Percentiles rank a stretch among this genome's conserved stretches.
phyloP scores from a whole-genome alignment of 2,329 filamentous ascomycete species.

The Chaetomium olivaceum region DNA sequence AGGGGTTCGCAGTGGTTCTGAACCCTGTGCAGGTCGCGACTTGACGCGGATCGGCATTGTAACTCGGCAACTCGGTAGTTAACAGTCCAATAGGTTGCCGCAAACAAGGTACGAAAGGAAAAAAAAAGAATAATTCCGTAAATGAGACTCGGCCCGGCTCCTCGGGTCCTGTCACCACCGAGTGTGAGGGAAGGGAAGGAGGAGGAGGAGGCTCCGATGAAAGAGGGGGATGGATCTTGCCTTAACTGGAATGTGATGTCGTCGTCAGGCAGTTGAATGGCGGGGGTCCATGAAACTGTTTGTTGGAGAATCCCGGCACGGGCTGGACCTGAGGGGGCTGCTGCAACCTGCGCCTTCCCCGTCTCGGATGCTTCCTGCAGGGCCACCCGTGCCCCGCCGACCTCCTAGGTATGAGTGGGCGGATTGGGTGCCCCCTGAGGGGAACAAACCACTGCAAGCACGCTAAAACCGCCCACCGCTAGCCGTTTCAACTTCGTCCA shows the following conservation, averaged over 20 bases:
- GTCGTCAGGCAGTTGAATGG: constrained; percentile 2
- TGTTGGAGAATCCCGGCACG: background rate
- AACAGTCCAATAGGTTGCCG: background rate
- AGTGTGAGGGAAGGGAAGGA: background rate
- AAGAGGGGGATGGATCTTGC: constrained; percentile 19
- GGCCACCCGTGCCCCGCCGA: background rate
- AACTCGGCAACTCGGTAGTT: too few species aligned
- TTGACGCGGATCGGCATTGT: constrained; percentile 45
- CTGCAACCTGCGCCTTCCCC: background rate
- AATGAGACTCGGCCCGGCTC: background rate
- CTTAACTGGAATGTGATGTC: background rate
- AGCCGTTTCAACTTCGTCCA: constrained; percentile 15
- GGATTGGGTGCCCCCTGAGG: background rate
- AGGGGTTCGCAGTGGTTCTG: constrained; percentile 37
- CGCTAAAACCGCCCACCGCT: constrained; percentile 3
- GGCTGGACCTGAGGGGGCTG: background rate
- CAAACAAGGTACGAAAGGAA: background rate
- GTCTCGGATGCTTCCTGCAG: constrained; percentile 10
- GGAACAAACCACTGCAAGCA: background rate
- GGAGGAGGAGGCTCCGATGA: constrained; percentile 13
- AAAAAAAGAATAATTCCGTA: background rate
- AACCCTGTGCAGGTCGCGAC: constrained; percentile 37
- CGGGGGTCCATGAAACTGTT: background rate
- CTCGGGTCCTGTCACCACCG: background rate
- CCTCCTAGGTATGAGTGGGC: constrained; percentile 7